Conservation (phyloP, 768 basidiomycete species). For the Hortiboletus flavorubellus region DNA sequence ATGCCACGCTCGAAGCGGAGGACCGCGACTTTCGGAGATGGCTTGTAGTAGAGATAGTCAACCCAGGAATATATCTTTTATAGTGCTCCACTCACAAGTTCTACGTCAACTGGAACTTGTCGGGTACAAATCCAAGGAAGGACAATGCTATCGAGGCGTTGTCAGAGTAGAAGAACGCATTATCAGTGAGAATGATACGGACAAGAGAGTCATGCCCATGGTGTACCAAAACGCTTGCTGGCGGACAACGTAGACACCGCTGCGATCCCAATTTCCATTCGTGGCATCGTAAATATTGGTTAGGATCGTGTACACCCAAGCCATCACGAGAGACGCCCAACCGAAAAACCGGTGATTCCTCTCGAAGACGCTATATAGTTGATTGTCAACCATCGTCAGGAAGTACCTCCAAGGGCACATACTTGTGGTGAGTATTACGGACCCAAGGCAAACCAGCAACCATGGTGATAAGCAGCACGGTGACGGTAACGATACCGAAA, state of each 20-base stretch:
- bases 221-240: slow-evolving; percentile 81
- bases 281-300: slow-evolving; percentile 58
- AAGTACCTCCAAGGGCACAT: slow-evolving; percentile 21
- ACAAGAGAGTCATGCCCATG: slow-evolving; percentile 73
- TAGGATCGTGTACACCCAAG: slow-evolving; percentile 66
- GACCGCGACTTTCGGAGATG: slow-evolving; percentile 75
- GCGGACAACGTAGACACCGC: slow-evolving; percentile 50
- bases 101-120: slow-evolving; percentile 69
- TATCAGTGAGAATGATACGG: slow-evolving; percentile 24
- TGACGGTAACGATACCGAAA: slow-evolving; percentile 57
- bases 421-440: slow-evolving; percentile 80
- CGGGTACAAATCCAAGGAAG: slow-evolving; percentile 77
- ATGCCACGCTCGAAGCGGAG: slow-evolving; percentile 79
- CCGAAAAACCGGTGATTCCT: slow-evolving; percentile 78
- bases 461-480: slow-evolving; percentile 56
- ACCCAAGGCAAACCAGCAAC: slow-evolving; percentile 76
- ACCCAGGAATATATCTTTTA: background rate
- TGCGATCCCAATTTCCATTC: slow-evolving; percentile 55
- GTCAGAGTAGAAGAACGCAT: background rate
- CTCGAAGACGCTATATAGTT: slow-evolving; percentile 60
- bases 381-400: background rate
- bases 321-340: slow-evolving; percentile 58
- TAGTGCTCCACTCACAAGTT: slow-evolving; percentile 49
- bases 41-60: slow-evolving; percentile 39
- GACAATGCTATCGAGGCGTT: slow-evolving; percentile 45